phyloP scores from a whole-genome alignment of 1,139 yeast genomes.

The Blastobotrys elegans region DNA sequence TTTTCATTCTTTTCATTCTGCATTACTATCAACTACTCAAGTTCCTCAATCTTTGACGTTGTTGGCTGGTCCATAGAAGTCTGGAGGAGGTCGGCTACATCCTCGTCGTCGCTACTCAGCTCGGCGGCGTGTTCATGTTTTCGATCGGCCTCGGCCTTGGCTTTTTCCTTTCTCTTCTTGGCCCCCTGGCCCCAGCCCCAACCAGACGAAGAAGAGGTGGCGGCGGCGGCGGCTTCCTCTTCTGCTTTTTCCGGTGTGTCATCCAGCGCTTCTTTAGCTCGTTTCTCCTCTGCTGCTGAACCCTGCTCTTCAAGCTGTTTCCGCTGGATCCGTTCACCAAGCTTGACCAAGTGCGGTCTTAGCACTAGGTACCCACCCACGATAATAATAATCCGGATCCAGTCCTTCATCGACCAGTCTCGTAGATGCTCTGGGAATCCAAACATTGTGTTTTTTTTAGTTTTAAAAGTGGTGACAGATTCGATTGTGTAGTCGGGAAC shows the following conservation, averaged over 20 bases:
- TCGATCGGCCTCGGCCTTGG: conserved; percentile 2
- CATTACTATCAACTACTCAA: too few relatives aligned
- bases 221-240: not conserved
- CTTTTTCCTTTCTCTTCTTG: conserved; percentile 14
- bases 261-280: conserved; percentile 11
- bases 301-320: conserved; percentile 39
- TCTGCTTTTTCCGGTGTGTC: conserved; percentile 1
- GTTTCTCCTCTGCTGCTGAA: conserved; percentile 13
- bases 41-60: conserved; percentile 3
- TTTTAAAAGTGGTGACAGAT: too few relatives aligned
- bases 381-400: conserved; percentile 26
- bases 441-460: conserved; percentile 12
- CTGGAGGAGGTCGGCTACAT: conserved; percentile 10
- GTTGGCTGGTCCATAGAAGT: not conserved
- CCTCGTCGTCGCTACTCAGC: conserved; percentile 15
- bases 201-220: conserved; percentile 10
- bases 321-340: conserved; percentile 45
- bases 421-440: conserved; percentile 25
- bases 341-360: conserved; percentile 23
- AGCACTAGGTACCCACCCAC: conserved; percentile 25
- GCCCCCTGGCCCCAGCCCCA: conserved; percentile 22
- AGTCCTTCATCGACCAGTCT: conserved; percentile 25
- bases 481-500: too few relatives aligned
- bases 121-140: conserved; percentile 7
- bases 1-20: too few relatives aligned